Evolutionary conservation across 2,329 filamentous ascomycete species (phyloP), one percentile per base, ranked within the genome.

Genomic region (Ceratocystis papillata): DNA sequence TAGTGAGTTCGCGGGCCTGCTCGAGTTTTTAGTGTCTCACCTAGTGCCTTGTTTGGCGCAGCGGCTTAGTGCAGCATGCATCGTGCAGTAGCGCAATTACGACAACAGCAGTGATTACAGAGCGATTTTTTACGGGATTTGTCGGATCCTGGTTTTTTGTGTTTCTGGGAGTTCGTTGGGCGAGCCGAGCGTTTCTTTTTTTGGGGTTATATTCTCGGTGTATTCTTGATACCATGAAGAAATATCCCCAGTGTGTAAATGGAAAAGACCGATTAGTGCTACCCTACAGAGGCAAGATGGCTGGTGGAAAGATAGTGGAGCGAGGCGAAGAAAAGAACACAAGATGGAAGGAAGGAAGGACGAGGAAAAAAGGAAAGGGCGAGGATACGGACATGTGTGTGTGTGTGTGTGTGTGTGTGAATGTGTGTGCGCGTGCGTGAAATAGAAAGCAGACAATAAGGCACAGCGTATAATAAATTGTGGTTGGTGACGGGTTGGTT

Each of bases 211-310:
- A 5, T 15, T 41, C 37, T 57, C 28, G 53, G 53, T 57, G 53
- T 57, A 57, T 57, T 57, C 25, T 33, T 57, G 28, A 57, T 57
- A 57, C 25, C 53, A 2, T 57, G 25, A 57, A 57, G 53, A 57
- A 57, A 57, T 37, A 12, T 57, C 28, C 25, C 28, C 22, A 50
- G 53, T 17, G 53, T 7, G 6, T 28, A 57, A 30, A 57, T 30
- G 22, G 30, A 57, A 57, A 30, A 25, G 17, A 28, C 53, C 25
- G 28, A 57, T 57, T n/a, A 57, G 53, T 57, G 53, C 30, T 28
- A 57, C 22, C 53, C 10, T 28, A 28, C n/a, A 57, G 53, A 33
- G 53, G 53, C 12, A 57, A 30, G 10, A 55, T 15, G 50, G 20
- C 50, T 41, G 37, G 37, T 41, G 37, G 37, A 41, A 41, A 41